Evolutionary conservation across 2,329 filamentous ascomycete genomes (phyloP).

Genomic region (Aaosphaeria arxii): DNA sequence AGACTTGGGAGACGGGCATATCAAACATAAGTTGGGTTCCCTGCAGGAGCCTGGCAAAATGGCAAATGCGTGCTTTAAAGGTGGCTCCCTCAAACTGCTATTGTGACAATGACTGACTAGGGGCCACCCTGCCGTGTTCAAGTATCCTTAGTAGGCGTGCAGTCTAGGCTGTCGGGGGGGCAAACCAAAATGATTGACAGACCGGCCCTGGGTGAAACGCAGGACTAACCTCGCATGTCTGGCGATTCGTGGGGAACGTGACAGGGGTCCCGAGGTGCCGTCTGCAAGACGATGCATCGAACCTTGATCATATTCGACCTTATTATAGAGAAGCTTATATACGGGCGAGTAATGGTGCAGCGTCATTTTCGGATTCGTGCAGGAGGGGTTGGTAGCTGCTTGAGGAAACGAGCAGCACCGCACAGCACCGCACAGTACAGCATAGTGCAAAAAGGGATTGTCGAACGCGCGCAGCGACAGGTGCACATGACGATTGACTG

Average conservation of each 20-base stretch:
- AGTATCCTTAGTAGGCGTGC: slow-evolving; percentile 28
- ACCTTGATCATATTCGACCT: slow-evolving; percentile 16
- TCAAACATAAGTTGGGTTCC: slow-evolving; percentile 40
- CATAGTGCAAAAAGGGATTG: neutral
- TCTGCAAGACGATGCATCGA: slow-evolving; percentile 11
- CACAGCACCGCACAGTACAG: slow-evolving; percentile 5
- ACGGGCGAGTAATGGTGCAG: slow-evolving; percentile 10
- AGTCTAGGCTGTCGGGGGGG: slow-evolving; percentile 37
- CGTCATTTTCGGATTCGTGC: slow-evolving; percentile 6
- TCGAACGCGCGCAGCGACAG: no score
- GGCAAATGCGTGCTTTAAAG: slow-evolving; percentile 33
- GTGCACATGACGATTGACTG: no score
- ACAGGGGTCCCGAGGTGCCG: slow-evolving; percentile 15
- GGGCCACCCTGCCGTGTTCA: slow-evolving; percentile 24
- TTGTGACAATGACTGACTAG: slow-evolving; percentile 34
- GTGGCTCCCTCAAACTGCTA: slow-evolving; percentile 34
- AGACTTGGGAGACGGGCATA: slow-evolving; percentile 39
- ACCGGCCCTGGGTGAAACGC: slow-evolving; percentile 34
- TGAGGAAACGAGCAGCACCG: slow-evolving; percentile 4
- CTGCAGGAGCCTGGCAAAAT: slow-evolving; percentile 35
- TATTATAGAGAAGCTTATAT: slow-evolving; percentile 18
- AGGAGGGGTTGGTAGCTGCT: slow-evolving; percentile 1
- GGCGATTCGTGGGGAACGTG: slow-evolving; percentile 39
- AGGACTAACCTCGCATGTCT: slow-evolving; percentile 35
- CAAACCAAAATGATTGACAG: slow-evolving; percentile 25